phyloP scores from a whole-genome alignment of 139 green algal species.

The Diplosphaera chodatii region DNA sequence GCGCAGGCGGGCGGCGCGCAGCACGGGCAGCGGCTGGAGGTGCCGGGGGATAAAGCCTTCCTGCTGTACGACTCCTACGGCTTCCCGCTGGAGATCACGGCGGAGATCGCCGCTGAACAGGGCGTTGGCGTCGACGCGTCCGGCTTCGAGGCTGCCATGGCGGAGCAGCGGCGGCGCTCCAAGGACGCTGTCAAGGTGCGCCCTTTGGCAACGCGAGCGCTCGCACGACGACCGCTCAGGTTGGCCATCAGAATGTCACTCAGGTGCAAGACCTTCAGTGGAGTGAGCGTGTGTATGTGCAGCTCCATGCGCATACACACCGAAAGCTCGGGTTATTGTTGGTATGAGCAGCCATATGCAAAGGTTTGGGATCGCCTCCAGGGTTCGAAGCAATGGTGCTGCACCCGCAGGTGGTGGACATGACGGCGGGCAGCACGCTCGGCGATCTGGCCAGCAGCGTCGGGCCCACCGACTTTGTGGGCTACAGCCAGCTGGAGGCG shows the following conservation, averaged over 20 bases:
- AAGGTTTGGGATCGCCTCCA: too few relatives aligned
- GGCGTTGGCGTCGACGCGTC: conserved; percentile 60
- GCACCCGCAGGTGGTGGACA: conserved; percentile 38
- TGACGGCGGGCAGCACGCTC: conserved; percentile 43
- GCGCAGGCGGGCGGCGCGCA: neutral
- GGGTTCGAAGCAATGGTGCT: too few relatives aligned
- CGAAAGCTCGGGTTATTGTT: too few relatives aligned
- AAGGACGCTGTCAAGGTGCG: conserved; percentile 11
- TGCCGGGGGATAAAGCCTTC: conserved; percentile 70
- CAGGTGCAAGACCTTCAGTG: too few relatives aligned
- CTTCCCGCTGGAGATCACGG: conserved; percentile 92
- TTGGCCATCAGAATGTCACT: too few relatives aligned
- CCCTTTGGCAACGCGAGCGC: neutral
- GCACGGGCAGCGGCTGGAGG: neutral
- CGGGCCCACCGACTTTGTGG: conserved; percentile 55
- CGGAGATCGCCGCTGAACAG: conserved; percentile 20
- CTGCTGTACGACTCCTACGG: conserved; percentile 95
- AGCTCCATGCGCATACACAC: too few relatives aligned
- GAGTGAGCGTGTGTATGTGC: too few relatives aligned
- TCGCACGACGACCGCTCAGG: too few relatives aligned
- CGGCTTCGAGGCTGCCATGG: conserved; percentile 62
- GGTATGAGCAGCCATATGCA: too few relatives aligned
- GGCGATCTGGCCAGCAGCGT: conserved; percentile 33
- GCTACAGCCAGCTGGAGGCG: conserved; percentile 38
- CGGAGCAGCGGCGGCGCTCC: conserved; percentile 68